Base-by-base conservation (phyloP, 2,329 filamentous ascomycete genomes). In the Cladophialophora carrionii region DNA sequence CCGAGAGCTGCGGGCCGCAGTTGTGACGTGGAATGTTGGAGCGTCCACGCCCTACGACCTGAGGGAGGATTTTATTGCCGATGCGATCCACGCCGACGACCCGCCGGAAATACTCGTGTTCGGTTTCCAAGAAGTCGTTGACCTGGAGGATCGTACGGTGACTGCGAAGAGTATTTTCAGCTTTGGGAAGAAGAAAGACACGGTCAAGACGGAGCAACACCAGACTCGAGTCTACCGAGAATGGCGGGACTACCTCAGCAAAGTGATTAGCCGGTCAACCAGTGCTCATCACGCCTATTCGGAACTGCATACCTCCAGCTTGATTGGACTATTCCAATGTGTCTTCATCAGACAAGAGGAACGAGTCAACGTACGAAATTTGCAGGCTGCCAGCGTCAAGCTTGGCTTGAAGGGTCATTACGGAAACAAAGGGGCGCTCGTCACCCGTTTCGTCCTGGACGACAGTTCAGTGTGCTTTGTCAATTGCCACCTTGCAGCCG, bases 211-310 rank as follows among this genome's bases (percentile, higher is more conserved):
- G 57, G 88, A 91, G 72, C 92, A 97, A 76, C 87, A 93, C 71
- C 98, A 98, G 91, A 96, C 92, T 77, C 93, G 96, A 71, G 93
- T 97, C 74, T 99, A 99, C 76, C 90, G 95, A 68, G 92, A 96
- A 66, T 99, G 95, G 95, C 87, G 92, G 73, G 92, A 98, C 75
- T 93, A 96, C 75, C 82, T 99, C 32, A 88, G 90, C 48, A 87
- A 90, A 65, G 88, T 87, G 59, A 82, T 99, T 46, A 91, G 96
- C 73, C 91, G 96, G 70, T 88, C 88, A 72, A 90, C 95, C 85
- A 89, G 90, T 0, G 79, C 84, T 7, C 85, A 90, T 61, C 87
- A 92, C 68, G 81, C 90, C 12, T 99, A 98, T 74, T 88, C 92
- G 54, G 84, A 96, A 4, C 82, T 99, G 7, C 92, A 98, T 72